A percentile compares a stretch with the other conserved stretches of the same genome.
Evolutionary conservation across 2,329 filamentous ascomycete genomes (phyloP).

Genomic region (Chlorencoelia australis): DNA sequence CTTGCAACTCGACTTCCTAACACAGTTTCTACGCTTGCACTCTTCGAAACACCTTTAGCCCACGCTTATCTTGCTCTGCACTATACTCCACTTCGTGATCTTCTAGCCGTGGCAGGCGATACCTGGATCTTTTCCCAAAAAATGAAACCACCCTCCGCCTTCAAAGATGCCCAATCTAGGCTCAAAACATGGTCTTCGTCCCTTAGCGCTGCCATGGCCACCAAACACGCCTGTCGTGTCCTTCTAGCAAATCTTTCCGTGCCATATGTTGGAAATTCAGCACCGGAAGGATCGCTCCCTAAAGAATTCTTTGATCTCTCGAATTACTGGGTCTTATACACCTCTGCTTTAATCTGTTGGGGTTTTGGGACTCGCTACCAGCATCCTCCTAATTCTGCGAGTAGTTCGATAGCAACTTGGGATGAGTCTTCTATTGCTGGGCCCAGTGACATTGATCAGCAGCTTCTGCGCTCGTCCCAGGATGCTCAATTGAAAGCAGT

Average conservation of each 20-base stretch:
- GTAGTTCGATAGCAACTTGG: slow-evolving; percentile 3
- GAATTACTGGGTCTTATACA: slow-evolving; percentile 46
- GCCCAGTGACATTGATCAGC: too few relatives aligned
- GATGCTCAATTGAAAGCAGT: slow-evolving; percentile 19
- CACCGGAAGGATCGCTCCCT: slow-evolving; percentile 10
- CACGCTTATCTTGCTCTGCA: slow-evolving; percentile 48
- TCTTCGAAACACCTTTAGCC: slow-evolving; percentile 37
- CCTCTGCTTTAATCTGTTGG: slow-evolving; percentile 50
- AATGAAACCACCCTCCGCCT: slow-evolving; percentile 34
- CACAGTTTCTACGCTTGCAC: slow-evolving; percentile 13
- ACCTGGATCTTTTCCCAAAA: slow-evolving; percentile 49
- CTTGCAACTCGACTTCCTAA: slow-evolving; percentile 20
- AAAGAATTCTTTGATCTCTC: slow-evolving; percentile 27
- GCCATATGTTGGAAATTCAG: slow-evolving; percentile 9
- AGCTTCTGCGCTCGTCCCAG: not conserved
- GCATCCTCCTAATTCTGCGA: slow-evolving; percentile 7
- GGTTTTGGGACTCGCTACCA: slow-evolving; percentile 40
- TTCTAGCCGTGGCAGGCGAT: slow-evolving; percentile 48
- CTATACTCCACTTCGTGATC: slow-evolving; percentile 46
- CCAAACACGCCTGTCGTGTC: slow-evolving; percentile 41
- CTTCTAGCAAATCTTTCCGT: slow-evolving; percentile 36
- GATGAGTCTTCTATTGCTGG: too few relatives aligned
- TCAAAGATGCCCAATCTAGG: slow-evolving; percentile 36
- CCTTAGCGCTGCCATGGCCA: slow-evolving; percentile 35
- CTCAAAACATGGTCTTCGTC: slow-evolving; percentile 38